A percentile compares a stretch with the other conserved stretches of the same genome.
Evolutionary conservation across 2,329 filamentous ascomycete genomes (phyloP).

Genomic region (Paraphoma sp.): DNA sequence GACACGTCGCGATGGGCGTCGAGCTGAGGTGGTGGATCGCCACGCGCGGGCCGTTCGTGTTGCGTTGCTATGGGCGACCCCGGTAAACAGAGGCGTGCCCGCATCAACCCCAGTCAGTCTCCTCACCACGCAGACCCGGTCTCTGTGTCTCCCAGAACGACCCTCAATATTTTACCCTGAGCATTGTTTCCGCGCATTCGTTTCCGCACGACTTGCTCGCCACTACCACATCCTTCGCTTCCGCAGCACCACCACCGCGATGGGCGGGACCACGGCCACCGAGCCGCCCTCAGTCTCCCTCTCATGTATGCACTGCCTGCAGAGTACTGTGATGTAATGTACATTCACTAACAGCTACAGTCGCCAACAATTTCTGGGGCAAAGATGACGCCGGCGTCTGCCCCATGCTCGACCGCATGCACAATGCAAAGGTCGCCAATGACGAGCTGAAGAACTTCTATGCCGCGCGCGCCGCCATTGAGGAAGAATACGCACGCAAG

Average conservation of each 20-base stretch:
- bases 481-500: constrained; percentile 95
- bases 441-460: constrained; percentile 96
- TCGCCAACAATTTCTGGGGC: constrained; percentile 99
- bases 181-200: constrained; percentile 22
- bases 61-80: constrained; percentile 32
- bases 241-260: constrained; percentile 49
- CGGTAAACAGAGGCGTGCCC: constrained; percentile 28
- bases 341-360: constrained; percentile 57
- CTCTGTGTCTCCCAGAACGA: constrained; percentile 21
- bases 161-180: constrained; percentile 22
- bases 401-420: constrained; percentile 93
- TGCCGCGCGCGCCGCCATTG: constrained; percentile 85
- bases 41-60: constrained; percentile 20
- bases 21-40: constrained; percentile 5
- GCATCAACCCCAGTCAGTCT: constrained; percentile 22
- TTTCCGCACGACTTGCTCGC: constrained; percentile 14
- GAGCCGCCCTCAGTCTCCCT: constrained; percentile 71
- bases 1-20: neutral
- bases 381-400: constrained; percentile 96
- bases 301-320: constrained; percentile 61
- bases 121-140: constrained; percentile 34
- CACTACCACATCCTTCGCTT: constrained; percentile 24
- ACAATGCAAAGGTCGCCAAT: constrained; percentile 83
- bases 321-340: no score
- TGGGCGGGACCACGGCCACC: constrained; percentile 65